Percentiles rank a stretch among this genome's conserved stretches.
These are phyloP conservation scores for Penicillium olsonii DNA, from an alignment of 2,329 filamentous ascomycete genomes.

Conservation along the genomic window DNA sequence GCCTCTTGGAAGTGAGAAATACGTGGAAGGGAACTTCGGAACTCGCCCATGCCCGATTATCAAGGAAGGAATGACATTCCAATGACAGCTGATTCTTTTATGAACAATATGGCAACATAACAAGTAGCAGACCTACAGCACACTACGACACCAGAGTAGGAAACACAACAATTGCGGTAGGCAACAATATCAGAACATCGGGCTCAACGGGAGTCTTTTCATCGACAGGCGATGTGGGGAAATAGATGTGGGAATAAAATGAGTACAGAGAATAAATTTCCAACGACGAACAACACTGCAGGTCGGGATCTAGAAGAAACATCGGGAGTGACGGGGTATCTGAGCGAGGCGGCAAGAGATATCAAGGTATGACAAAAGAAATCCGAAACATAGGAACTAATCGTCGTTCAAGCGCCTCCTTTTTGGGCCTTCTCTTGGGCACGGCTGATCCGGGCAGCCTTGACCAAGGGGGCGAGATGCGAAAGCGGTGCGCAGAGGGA, in stretches of 20 bases:
- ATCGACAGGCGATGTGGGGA: constrained; percentile 19
- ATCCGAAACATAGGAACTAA: constrained; percentile 20
- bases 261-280: constrained; percentile 16
- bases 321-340: constrained; percentile 29
- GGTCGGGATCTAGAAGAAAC: constrained; percentile 26
- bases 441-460: constrained; percentile 79
- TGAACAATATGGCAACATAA: no score
- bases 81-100: no score
- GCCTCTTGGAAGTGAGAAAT: no score
- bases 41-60: no score
- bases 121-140: no score
- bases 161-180: background rate
- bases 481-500: constrained; percentile 70
- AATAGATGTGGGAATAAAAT: constrained; percentile 12
- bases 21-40: no score
- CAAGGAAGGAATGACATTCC: no score
- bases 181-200: background rate
- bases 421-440: constrained; percentile 81
- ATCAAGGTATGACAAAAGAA: constrained; percentile 25
- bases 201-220: constrained; percentile 10
- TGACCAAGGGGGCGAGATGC: constrained; percentile 82
- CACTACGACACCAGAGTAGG: constrained; percentile 10
- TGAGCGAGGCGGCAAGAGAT: constrained; percentile 34
- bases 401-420: constrained; percentile 39
- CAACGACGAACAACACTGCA: constrained; percentile 17